phyloP scores from a whole-genome alignment of 441 rosid genomes.

The Euphorbia schlechtendalii region DNA sequence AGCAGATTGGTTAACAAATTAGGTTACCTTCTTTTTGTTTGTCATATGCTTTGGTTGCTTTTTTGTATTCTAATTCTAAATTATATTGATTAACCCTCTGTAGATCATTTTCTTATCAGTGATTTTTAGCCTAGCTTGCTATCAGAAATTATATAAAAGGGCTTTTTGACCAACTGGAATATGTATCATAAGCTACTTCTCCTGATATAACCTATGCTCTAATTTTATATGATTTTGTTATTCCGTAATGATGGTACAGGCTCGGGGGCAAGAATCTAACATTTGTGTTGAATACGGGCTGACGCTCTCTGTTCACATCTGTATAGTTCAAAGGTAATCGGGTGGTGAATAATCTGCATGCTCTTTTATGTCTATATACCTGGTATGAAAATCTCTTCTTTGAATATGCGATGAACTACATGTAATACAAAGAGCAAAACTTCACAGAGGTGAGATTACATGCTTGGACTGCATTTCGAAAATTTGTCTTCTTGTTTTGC shows the following conservation, averaged over 20 bases:
- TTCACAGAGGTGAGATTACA: background rate
- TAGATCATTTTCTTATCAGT: slow-evolving; percentile 13
- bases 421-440: background rate
- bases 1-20: slow-evolving; percentile 33
- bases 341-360: background rate
- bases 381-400: background rate
- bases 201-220: background rate
- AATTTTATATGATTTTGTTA: background rate
- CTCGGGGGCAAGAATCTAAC: background rate
- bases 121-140: background rate
- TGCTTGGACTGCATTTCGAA: background rate
- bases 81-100: slow-evolving; percentile 22
- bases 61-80: slow-evolving; percentile 25
- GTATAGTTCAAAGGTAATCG: background rate
- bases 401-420: too few relatives aligned
- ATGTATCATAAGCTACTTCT: background rate
- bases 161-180: background rate
- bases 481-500: too few relatives aligned
- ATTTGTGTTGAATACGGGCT: background rate
- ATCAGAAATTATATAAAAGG: background rate
- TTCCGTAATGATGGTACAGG: background rate
- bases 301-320: background rate
- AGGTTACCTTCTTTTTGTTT: slow-evolving; percentile 22
- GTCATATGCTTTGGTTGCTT: slow-evolving; percentile 26
- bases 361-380: background rate